Evolutionary conservation across 768 basidiomycete genomes (phyloP).

Genomic region (Tylopilus vinaceipallidus): DNA sequence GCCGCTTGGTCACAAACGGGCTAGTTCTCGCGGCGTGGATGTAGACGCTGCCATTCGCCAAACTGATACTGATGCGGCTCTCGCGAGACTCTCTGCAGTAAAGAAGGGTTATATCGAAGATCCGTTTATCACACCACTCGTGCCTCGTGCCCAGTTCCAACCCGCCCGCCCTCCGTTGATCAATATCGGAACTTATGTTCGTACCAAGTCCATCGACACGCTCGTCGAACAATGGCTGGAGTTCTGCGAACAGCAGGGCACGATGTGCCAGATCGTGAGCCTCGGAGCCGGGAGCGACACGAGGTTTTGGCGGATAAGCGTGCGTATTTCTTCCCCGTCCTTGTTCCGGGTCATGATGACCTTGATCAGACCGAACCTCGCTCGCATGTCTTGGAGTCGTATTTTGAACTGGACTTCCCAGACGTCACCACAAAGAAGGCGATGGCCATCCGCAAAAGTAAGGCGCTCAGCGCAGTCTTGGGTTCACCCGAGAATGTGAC

Average conservation of each 20-base stretch:
- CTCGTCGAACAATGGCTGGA: conserved; percentile 68
- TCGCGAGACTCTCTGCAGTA: conserved; percentile 84
- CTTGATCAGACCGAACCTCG: conserved; percentile 53
- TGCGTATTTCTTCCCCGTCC: conserved; percentile 38
- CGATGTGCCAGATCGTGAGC: conserved; percentile 82
- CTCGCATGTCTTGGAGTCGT: conserved; percentile 50
- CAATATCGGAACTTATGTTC: conserved; percentile 91
- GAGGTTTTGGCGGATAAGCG: conserved; percentile 87
- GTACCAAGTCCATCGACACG: conserved; percentile 75
- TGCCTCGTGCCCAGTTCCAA: conserved; percentile 64
- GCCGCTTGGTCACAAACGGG: conserved; percentile 15
- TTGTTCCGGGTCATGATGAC: conserved; percentile 9
- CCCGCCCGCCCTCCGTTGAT: conserved; percentile 78
- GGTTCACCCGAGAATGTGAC: conserved; percentile 19
- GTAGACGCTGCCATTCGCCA: conserved; percentile 64
- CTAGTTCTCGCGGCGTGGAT: conserved; percentile 32
- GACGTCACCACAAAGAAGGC: conserved; percentile 84
- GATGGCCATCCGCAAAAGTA: conserved; percentile 71
- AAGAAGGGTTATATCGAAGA: conserved; percentile 78
- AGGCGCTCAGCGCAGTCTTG: conserved; percentile 29
- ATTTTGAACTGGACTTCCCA: conserved; percentile 90
- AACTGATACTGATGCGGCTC: conserved; percentile 81
- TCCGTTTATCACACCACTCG: conserved; percentile 65
- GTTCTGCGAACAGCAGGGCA: conserved; percentile 40
- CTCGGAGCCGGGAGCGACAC: conserved; percentile 96